Conservation (phyloP, 176 grass and related monocot species). For the Chloris gayana region DNA sequence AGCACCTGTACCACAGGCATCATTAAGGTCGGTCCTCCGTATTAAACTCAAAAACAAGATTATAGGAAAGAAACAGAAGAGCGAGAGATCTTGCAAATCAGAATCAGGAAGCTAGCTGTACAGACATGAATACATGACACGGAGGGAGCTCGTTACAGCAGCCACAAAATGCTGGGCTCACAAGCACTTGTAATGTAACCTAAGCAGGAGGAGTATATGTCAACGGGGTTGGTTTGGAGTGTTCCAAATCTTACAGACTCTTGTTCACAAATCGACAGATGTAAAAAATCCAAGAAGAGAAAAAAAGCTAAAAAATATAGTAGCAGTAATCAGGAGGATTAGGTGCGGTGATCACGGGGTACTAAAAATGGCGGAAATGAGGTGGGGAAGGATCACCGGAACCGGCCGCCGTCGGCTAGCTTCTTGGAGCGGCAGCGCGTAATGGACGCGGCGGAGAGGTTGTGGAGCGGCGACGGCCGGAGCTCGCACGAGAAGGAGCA, state of each 20-base stretch:
- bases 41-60: slow-evolving; percentile 30
- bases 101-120: slow-evolving; percentile 38
- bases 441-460: slow-evolving; percentile 38
- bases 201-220: slow-evolving; percentile 16
- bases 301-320: slow-evolving; percentile 23
- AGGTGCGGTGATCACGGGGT: background rate
- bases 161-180: slow-evolving; percentile 37
- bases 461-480: slow-evolving; percentile 66
- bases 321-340: slow-evolving; percentile 8
- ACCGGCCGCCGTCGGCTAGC: slow-evolving; percentile 63
- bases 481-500: slow-evolving; percentile 59
- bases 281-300: slow-evolving; percentile 19
- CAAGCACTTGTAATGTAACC: slow-evolving; percentile 19
- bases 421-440: slow-evolving; percentile 71
- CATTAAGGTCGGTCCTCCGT: slow-evolving; percentile 9
- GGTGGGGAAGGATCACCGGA: slow-evolving; percentile 49
- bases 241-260: slow-evolving; percentile 41
- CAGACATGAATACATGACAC: slow-evolving; percentile 19
- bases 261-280: slow-evolving; percentile 38
- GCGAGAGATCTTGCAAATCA: slow-evolving; percentile 2
- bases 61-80: background rate
- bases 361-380: slow-evolving; percentile 9
- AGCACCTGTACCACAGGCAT: slow-evolving; percentile 34
- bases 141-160: slow-evolving; percentile 23
- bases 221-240: slow-evolving; percentile 37